These are phyloP conservation scores for Dendrobium huoshanense DNA, from an alignment of 106 monocot species.

Conservation along the genomic window DNA sequence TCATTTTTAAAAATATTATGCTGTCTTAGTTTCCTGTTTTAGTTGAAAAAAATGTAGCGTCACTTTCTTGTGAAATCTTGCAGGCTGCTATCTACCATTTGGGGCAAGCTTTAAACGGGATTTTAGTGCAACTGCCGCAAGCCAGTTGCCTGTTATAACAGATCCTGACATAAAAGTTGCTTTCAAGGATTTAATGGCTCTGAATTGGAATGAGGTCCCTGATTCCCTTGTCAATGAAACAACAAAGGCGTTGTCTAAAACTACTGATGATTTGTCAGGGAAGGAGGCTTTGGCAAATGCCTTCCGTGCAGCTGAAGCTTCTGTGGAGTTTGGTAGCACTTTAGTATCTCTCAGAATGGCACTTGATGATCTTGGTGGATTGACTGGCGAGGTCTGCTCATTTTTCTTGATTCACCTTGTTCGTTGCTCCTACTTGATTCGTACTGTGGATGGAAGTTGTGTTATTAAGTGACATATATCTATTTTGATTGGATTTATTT, in stretches of 20 bases:
- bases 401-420: background rate
- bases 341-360: conserved; percentile 87
- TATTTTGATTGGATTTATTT: conserved; percentile 9
- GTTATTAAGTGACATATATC: background rate
- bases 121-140: conserved; percentile 9
- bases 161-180: conserved; percentile 73
- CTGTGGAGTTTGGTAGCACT: conserved; percentile 66
- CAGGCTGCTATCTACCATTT: conserved; percentile 7
- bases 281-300: conserved; percentile 63
- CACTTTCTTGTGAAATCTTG: background rate
- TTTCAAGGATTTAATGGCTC: conserved; percentile 89
- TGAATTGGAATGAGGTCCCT: conserved; percentile 75
- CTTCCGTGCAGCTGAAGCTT: conserved; percentile 77
- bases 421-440: background rate
- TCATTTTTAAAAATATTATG: background rate
- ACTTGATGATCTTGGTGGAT: conserved; percentile 84
- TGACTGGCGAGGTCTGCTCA: conserved; percentile 72
- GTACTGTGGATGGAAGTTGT: background rate
- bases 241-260: conserved; percentile 75
- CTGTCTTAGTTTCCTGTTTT: background rate
- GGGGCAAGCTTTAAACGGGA: conserved; percentile 4
- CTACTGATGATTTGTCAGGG: conserved; percentile 58
- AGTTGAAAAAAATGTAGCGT: too few species aligned
- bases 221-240: conserved; percentile 40
- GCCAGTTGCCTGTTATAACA: conserved; percentile 14